Evolutionary conservation across 495 filamentous ascomycete species (phyloP), one percentile per base, ranked within the genome.

Genomic region (Penicillium psychrofluorescens): DNA sequence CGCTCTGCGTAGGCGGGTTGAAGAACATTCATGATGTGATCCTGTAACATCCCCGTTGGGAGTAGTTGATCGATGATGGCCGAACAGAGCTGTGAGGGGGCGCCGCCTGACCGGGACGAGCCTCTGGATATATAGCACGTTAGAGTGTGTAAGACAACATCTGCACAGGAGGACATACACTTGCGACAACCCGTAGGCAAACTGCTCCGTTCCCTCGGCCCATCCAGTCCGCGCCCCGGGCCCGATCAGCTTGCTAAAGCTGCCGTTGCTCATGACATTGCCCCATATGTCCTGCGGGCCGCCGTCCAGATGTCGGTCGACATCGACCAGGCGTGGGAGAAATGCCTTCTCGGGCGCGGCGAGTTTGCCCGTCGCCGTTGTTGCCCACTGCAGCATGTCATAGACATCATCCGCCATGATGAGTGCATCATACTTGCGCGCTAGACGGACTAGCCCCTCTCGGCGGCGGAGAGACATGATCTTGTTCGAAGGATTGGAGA

Each of bases 371-470:
- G 48, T 54, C 0, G 50, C 60, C 27, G 66, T 66, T 4, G 68
- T 41, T 6, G 76, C 73, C 80, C 88, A 92, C 56, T 86, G 84
- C 0, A 95, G 70, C 46, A 88, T 81, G 59, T 95, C 90, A 48
- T 96, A 96, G 1, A 96, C 88, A 61, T 95, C 90, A 63, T 95
- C 90, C 10, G 75, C 76, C n/a, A 95, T 73, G 37, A 95, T 61
- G 6, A 95, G 65, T 4, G 86, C 86, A 54, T 95, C 81, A 56
- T 81, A 78, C 29, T 78, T 62, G 10, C 89, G 74, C 2, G 89
- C 90, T 5, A 91, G 52, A 7, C 65, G 58, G 6, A 95, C 78
- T 1, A 95, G 70, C 11, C 58, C 59, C 45, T 79, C 59, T 0
- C 90, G 74, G 7, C 80, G 74, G 14, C 62, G 54, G 16, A 84